phyloP scores from a whole-genome alignment of 2,329 filamentous ascomycete genomes.

The Diaporthe eres region DNA sequence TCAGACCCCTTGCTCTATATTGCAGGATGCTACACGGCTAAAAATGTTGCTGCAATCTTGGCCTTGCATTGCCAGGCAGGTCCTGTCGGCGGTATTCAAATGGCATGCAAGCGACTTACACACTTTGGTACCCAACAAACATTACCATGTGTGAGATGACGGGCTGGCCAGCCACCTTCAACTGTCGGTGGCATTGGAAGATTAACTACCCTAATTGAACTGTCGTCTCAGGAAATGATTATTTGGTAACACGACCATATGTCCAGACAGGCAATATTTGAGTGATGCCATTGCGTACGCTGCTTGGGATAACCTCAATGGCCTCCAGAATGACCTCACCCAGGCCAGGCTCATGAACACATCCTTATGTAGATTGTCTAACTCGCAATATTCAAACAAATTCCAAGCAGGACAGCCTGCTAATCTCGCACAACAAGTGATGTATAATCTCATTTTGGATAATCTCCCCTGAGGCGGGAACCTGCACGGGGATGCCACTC shows the following conservation, averaged over 20 bases:
- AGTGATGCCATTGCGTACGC: no score
- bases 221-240: neutral
- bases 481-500: constrained; percentile 24
- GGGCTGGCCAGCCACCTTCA: no score
- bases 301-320: neutral
- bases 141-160: neutral
- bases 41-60: constrained; percentile 2
- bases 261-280: no score
- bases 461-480: constrained; percentile 24
- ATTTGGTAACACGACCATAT: neutral
- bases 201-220: neutral
- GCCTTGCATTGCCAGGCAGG: neutral
- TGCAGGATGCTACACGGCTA: neutral
- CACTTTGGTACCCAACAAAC: neutral
- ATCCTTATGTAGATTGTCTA: neutral
- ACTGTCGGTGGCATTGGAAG: no score
- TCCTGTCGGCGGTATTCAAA: neutral
- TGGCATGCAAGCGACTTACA: neutral
- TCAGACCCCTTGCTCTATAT: constrained; percentile 12
- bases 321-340: neutral
- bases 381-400: neutral
- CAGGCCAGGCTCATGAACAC: neutral
- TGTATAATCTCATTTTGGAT: constrained; percentile 22
- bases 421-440: constrained; percentile 4
- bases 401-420: neutral